phyloP scores from a whole-genome alignment of 1,139 yeast genomes.

The Hansenula lynferdii region DNA sequence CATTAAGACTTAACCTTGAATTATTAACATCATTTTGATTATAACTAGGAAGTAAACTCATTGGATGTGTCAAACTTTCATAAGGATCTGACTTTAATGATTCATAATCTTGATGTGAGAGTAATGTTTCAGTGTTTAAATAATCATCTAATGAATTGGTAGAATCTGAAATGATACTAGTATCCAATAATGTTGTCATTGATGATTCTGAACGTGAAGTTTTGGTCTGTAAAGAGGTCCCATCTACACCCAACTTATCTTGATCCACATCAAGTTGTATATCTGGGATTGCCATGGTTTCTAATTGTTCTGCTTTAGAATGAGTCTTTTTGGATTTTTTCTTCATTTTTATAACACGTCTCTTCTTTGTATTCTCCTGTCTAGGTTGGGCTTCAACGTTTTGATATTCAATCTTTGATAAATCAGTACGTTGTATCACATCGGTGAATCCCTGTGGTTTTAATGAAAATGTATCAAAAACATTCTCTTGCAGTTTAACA shows the following conservation, averaged over 20 bases:
- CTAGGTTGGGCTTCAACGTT: background rate
- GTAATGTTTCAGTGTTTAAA: conserved; percentile 3
- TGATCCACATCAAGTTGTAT: no score
- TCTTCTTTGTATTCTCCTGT: conserved; percentile 6
- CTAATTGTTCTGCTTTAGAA: no score
- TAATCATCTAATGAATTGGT: conserved; percentile 6
- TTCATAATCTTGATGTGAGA: background rate
- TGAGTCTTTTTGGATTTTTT: conserved; percentile 2
- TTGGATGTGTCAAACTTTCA: conserved; percentile 17
- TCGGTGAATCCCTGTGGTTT: conserved; percentile 11
- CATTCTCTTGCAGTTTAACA: conserved; percentile 4
- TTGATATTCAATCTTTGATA: conserved; percentile 7
- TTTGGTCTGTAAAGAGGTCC: no score
- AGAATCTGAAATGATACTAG: background rate
- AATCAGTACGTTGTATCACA: conserved; percentile 14
- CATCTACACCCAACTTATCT: no score
- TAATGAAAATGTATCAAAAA: conserved; percentile 17
- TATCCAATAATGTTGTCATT: conserved; percentile 11
- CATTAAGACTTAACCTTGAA: background rate
- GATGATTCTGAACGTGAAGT: conserved; percentile 4
- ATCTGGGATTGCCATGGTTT: no score
- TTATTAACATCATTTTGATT: conserved; percentile 1
- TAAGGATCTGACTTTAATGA: conserved; percentile 14
- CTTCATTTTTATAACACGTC: conserved; percentile 19
- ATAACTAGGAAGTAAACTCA: conserved; percentile 13